A percentile compares a stretch with the other conserved stretches of the same genome.
Conservation (phyloP, 306 rosid genomes). For the Castanopsis chinensis region DNA sequence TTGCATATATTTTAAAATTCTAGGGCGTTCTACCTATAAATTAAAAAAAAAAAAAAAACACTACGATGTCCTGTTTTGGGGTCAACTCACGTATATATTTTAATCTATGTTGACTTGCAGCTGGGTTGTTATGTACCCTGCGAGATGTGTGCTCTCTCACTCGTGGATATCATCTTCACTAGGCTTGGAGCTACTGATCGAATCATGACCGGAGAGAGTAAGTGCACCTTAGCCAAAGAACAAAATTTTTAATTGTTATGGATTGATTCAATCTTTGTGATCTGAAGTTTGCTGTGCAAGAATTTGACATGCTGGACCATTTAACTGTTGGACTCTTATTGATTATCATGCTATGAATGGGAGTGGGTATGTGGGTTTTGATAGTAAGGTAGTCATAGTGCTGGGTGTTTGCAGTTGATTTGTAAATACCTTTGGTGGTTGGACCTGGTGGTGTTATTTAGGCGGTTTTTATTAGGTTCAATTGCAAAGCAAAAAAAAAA, state of each 20-base stretch:
- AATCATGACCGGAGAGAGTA: constrained; percentile 98
- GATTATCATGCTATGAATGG: not conserved
- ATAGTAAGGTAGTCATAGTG: not conserved
- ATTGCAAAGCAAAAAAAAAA: too few species aligned
- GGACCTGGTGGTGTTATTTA: not conserved
- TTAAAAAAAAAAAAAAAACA: too few species aligned
- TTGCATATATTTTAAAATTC: not conserved
- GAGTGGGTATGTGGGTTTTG: not conserved
- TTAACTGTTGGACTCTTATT: too few species aligned
- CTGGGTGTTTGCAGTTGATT: not conserved
- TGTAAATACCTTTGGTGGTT: not conserved
- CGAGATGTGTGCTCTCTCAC: constrained; percentile 68
- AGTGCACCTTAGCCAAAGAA: constrained; percentile 30
- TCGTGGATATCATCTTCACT: constrained; percentile 85
- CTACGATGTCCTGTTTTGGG: constrained; percentile 7
- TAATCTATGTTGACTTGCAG: constrained; percentile 50
- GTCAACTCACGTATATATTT: constrained; percentile 3
- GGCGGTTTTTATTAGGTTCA: not conserved
- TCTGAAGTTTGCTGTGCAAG: not conserved
- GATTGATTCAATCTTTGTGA: not conserved
- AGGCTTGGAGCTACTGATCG: constrained; percentile 98
- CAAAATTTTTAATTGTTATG: not conserved
- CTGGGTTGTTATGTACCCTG: constrained; percentile 93
- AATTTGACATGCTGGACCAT: not conserved
- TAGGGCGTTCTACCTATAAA: not conserved